Percentiles rank a stretch among this genome's conserved stretches.
Conservation (phyloP, 768 basidiomycete genomes). For the Suillus plorans region DNA sequence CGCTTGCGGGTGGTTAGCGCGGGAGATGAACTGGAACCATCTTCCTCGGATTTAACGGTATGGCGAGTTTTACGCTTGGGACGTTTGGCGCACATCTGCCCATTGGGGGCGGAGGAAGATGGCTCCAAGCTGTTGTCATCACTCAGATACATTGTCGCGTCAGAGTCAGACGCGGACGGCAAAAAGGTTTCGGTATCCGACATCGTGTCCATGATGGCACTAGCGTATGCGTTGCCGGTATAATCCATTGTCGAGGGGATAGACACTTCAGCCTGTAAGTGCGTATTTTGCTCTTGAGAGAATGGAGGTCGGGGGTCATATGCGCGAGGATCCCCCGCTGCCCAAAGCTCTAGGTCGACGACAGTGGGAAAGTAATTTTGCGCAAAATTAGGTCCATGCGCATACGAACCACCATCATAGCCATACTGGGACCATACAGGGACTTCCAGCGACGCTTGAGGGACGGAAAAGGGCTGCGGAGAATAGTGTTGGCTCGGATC, state of each 20-base stretch:
- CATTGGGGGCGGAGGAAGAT: not conserved
- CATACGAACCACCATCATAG: not conserved
- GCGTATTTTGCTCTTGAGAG: not conserved
- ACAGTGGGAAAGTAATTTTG: not conserved
- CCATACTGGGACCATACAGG: not conserved
- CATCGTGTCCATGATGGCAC: not conserved
- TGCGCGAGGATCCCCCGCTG: not conserved
- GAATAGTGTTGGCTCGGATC: not conserved
- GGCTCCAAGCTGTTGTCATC: too few relatives aligned
- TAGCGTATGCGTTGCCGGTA: not conserved
- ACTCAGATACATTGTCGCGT: not conserved
- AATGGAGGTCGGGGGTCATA: not conserved
- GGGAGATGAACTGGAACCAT: not conserved
- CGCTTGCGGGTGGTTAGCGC: not conserved
- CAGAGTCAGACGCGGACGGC: not conserved
- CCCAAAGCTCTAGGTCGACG: not conserved
- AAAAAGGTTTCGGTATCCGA: too few relatives aligned
- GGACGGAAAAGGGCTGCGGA: not conserved
- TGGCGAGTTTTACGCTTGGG: not conserved
- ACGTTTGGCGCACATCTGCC: not conserved
- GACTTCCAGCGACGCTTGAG: not conserved
- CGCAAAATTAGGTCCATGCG: not conserved
- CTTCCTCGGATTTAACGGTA: not conserved
- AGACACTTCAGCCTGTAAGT: not conserved
- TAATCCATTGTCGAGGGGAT: not conserved